Conservation (phyloP, 2,329 filamentous ascomycete species). For the Sarocladiaceae sp. region DNA sequence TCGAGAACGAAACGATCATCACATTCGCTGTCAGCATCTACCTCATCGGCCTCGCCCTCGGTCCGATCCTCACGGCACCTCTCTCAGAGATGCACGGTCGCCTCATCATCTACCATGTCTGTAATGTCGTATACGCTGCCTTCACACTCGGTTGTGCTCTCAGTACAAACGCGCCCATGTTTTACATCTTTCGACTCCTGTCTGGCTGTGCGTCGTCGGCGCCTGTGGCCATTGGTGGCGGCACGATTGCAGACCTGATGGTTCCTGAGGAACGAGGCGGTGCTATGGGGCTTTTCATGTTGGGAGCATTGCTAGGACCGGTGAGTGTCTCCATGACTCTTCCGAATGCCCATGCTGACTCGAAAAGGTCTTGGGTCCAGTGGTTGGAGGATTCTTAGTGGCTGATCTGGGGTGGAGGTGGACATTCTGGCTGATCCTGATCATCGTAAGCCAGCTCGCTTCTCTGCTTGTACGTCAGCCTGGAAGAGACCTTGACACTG, state of each 20-base stretch:
- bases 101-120: conserved; percentile 25
- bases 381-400: conserved; percentile 41
- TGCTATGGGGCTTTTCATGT: conserved; percentile 59
- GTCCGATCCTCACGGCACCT: conserved; percentile 58
- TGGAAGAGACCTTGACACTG: too few species aligned
- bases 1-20: conserved; percentile 28
- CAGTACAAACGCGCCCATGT: conserved; percentile 54
- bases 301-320: conserved; percentile 56
- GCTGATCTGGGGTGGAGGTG: conserved; percentile 45
- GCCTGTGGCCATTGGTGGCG: conserved; percentile 61
- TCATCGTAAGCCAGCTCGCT: conserved; percentile 21
- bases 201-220: conserved; percentile 54
- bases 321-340: conserved; percentile 17
- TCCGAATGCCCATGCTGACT: neutral
- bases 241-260: conserved; percentile 60
- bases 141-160: conserved; percentile 37
- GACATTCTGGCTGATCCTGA: conserved; percentile 46
- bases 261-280: conserved; percentile 52
- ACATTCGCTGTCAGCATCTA: conserved; percentile 38
- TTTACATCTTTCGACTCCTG: conserved; percentile 59
- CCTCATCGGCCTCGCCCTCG: conserved; percentile 44
- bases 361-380: conserved; percentile 17
- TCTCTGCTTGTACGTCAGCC: neutral
- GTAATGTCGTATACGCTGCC: conserved; percentile 49
- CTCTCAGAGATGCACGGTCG: conserved; percentile 57